Evolutionary conservation across 768 basidiomycete species (phyloP).

Genomic region (Tulasnella sp.): DNA sequence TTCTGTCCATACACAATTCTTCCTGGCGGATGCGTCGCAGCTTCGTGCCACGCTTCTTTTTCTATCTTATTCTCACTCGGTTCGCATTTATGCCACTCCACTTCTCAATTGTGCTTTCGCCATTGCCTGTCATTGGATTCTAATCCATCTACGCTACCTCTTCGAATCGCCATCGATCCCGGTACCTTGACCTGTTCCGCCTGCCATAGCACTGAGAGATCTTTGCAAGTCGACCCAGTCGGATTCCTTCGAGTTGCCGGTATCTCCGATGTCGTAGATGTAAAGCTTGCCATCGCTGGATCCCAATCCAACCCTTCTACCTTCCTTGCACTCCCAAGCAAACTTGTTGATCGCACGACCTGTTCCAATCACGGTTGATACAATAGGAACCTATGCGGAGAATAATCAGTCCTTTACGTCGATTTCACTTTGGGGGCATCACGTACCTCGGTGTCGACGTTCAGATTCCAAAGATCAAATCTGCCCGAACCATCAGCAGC

Average conservation of each 20-base stretch:
- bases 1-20: not conserved
- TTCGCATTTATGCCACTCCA: not conserved
- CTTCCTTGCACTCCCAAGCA: slow-evolving; percentile 90
- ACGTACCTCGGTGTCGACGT: slow-evolving; percentile 88
- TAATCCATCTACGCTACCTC: not conserved
- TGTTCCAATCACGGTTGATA: slow-evolving; percentile 71
- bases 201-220: slow-evolving; percentile 54
- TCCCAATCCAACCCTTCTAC: slow-evolving; percentile 78
- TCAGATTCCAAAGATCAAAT: slow-evolving; percentile 97
- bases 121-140: not conserved
- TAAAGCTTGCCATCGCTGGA: slow-evolving; percentile 88
- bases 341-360: slow-evolving; percentile 89
- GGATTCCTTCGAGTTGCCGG: slow-evolving; percentile 73
- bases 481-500: slow-evolving; percentile 89
- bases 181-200: not conserved
- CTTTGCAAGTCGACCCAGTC: slow-evolving; percentile 94
- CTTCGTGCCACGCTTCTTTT: not conserved
- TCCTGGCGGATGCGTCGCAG: not conserved
- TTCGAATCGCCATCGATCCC: not conserved
- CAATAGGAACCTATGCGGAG: slow-evolving; percentile 62
- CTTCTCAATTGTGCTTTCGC: not conserved
- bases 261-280: slow-evolving; percentile 90
- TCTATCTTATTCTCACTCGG: not conserved
- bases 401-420: not conserved
- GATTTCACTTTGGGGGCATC: not conserved